Evolutionary conservation across 2,329 filamentous ascomycete species (phyloP), one percentile per base, ranked within the genome.

Genomic region (Monilinia fructigena): DNA sequence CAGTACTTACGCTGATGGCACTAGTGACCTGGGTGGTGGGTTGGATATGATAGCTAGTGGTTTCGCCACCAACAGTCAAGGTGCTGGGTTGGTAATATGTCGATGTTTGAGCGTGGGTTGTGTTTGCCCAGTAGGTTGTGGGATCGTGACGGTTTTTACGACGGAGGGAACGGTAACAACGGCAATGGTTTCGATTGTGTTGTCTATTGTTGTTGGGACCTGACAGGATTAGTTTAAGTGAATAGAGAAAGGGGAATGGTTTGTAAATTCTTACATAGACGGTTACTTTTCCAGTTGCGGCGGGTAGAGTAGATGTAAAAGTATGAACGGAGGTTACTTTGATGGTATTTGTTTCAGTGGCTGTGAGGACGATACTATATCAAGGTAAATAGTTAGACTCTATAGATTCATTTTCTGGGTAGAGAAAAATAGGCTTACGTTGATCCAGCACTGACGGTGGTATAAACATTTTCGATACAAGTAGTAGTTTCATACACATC

Each of bases 331-430:
- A 78, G 67, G 82, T 80, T 42, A 82, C 67, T 70, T 81, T 77
- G 14, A 75, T 71, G 52, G 79, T 77, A 58, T 80, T 79, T n/a
- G 77, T 73, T 20, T 80, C 77, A 64, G 80, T 83, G 31, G 79
- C 75, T 0, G 80, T 79, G 60, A n/a, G 14, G 23, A 80, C 77
- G 55, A 80, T 72, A 28, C 58, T 60, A 50, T 16, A 54, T 54
- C 7, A 7, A 23, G 14, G 6, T 4, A 14, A 14, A 50, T 14
- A 23, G 14, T 60, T 11, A 60, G 58, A n/a, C 38, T 6, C 48
- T 4, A 3, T 40, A 50, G 18, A 11, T 48, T 50, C n/a, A 18
- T 18, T 23, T 18, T 1, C 2, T 1, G 7, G 8, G 5, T n/a
- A 12, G 12, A 1, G 20, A 38, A 26, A 3, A 7, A 0, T 4